Evolutionary conservation across 345 rosid genomes (phyloP).

Genomic region (Citrus cavaleriei): DNA sequence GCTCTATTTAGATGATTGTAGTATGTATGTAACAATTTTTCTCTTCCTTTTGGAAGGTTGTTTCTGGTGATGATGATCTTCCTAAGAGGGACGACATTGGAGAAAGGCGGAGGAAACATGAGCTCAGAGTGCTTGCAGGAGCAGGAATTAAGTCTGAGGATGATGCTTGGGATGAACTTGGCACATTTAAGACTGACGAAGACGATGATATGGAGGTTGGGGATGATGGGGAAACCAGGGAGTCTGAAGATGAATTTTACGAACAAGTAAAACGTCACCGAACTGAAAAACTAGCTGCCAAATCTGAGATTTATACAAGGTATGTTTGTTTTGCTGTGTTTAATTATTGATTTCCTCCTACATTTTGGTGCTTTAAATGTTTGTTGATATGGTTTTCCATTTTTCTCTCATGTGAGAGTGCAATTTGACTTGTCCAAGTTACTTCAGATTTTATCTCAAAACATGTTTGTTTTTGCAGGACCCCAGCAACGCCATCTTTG

Average conservation of each 20-base stretch:
- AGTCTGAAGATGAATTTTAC: conserved; percentile 68
- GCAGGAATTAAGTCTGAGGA: conserved; percentile 72
- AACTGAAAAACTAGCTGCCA: conserved; percentile 61
- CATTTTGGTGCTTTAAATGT: not conserved
- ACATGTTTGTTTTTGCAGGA: conserved; percentile 28
- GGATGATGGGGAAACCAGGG: conserved; percentile 18
- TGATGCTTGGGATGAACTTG: conserved; percentile 39
- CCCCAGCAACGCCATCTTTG: conserved; percentile 27
- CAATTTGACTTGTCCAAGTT: not conserved
- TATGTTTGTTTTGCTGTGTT: conserved; percentile 17
- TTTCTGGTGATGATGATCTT: conserved; percentile 87
- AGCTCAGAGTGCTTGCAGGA: conserved; percentile 71
- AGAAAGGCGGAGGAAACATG: conserved; percentile 85
- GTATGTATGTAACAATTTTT: not conserved
- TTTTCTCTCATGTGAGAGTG: too few species aligned
- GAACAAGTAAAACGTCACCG: conserved; percentile 47
- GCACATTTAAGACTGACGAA: conserved; percentile 21
- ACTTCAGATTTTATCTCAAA: not conserved
- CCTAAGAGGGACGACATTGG: conserved; percentile 94
- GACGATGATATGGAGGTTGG: conserved; percentile 18
- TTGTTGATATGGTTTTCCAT: not conserved
- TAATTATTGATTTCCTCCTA: not conserved
- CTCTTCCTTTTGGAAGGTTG: conserved; percentile 34
- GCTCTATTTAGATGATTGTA: not conserved
- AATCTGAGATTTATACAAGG: conserved; percentile 67